Conservation (phyloP, 192 early-diverging fungal genomes). For the Paraglomus brasilianum region DNA sequence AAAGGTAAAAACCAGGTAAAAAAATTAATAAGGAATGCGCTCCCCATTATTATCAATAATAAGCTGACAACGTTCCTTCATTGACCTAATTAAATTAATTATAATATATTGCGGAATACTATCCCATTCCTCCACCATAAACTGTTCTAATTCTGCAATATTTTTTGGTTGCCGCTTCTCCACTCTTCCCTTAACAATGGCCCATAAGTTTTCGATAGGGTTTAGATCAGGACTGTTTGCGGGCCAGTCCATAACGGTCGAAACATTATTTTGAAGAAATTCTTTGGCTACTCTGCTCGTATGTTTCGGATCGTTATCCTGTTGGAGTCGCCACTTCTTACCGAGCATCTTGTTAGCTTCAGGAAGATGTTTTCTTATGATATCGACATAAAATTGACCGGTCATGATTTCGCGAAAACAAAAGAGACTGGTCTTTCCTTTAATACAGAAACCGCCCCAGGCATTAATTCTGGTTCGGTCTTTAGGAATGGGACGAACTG, state of each 20-base stretch:
- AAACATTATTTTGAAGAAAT: neutral
- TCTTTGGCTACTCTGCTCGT: neutral
- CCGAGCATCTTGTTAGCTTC: conserved; percentile 8
- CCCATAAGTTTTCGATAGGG: conserved; percentile 18
- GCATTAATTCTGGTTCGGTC: conserved; percentile 6
- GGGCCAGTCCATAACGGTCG: conserved; percentile 6
- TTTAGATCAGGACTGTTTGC: conserved; percentile 27
- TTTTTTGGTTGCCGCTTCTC: conserved; percentile 2
- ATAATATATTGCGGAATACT: neutral
- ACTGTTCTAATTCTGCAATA: neutral
- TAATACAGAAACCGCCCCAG: conserved; percentile 7
- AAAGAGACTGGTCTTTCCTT: conserved; percentile 12
- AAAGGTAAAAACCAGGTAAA: too few relatives aligned
- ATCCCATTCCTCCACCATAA: conserved; percentile 9
- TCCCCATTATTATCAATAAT: too few relatives aligned
- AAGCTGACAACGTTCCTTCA: neutral
- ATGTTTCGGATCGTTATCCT: conserved; percentile 24
- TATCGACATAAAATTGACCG: conserved; percentile 20
- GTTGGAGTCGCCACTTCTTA: neutral
- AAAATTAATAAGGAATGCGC: too few relatives aligned
- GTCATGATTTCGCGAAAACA: conserved; percentile 10
- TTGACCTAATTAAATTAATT: neutral
- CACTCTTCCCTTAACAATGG: neutral
- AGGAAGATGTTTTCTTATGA: conserved; percentile 3
- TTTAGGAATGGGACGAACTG: conserved; percentile 14